Conservation (phyloP, 306 rosid genomes). For the Crataegus laevigata region DNA sequence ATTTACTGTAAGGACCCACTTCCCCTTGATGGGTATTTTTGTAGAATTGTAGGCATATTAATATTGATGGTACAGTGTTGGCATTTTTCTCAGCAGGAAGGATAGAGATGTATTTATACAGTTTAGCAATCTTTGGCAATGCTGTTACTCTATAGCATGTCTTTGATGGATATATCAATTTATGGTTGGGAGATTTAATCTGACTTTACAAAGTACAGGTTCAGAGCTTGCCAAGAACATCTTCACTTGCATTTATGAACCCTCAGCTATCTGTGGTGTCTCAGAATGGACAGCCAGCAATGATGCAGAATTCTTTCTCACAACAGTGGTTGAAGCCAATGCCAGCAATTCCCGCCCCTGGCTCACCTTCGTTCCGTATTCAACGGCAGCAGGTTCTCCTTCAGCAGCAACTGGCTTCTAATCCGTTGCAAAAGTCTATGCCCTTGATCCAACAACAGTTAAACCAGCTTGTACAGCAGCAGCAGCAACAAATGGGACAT, state of each 20-base stretch:
- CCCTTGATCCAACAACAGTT: conserved; percentile 58
- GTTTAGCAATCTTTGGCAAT: neutral
- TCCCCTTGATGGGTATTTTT: neutral
- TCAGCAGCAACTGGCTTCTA: conserved; percentile 75
- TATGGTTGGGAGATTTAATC: neutral
- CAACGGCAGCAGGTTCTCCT: conserved; percentile 55
- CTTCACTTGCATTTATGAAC: conserved; percentile 75
- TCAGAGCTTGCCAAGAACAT: conserved; percentile 72
- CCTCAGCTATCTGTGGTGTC: conserved; percentile 69
- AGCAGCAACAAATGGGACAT: conserved; percentile 65
- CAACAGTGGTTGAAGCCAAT: conserved; percentile 91
- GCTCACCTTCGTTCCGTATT: conserved; percentile 53
- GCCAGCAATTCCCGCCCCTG: conserved; percentile 63
- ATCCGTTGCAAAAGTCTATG: conserved; percentile 60
- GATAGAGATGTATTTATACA: neutral
- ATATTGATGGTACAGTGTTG: neutral
- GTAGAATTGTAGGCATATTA: neutral
- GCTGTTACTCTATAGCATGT: neutral
- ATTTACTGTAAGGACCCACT: neutral
- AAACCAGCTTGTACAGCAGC: conserved; percentile 77
- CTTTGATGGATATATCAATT: neutral
- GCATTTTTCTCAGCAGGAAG: neutral
- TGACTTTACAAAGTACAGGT: conserved; percentile 35
- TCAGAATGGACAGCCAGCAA: conserved; percentile 80
- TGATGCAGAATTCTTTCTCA: conserved; percentile 61